These are phyloP conservation scores for Dryadomyces sulphureus DNA, from an alignment of 2,329 filamentous ascomycete genomes.

Conservation along the genomic window DNA sequence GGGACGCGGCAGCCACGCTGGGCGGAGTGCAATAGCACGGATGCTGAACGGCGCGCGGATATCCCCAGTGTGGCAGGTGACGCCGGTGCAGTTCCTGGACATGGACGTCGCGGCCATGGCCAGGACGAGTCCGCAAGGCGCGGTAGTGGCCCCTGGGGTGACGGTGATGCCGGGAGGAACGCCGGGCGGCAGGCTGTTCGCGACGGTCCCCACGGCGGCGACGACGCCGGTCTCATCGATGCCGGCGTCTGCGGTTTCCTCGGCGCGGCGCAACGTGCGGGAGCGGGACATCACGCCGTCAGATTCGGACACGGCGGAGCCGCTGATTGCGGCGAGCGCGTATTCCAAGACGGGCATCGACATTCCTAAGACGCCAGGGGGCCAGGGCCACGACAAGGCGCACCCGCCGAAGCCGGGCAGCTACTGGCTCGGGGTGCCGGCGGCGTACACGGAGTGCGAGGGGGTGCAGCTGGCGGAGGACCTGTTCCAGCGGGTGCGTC, in stretches of 20 bases:
- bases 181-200: no score
- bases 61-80: no score
- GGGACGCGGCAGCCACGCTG: conserved; percentile 18
- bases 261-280: conserved; percentile 15
- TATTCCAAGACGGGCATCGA: conserved; percentile 52
- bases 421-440: conserved; percentile 78
- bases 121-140: background rate
- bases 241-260: background rate
- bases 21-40: background rate
- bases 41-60: background rate
- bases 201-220: background rate
- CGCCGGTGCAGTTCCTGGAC: background rate
- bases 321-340: conserved; percentile 45
- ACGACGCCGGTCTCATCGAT: background rate
- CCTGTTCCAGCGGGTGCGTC: conserved; percentile 71
- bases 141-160: background rate
- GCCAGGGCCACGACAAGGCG: conserved; percentile 23
- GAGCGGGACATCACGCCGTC: conserved; percentile 53
- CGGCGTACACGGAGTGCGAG: conserved; percentile 47
- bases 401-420: conserved; percentile 49
- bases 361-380: conserved; percentile 69
- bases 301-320: conserved; percentile 58
- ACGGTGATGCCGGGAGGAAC: no score
- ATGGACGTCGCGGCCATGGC: conserved; percentile 36
- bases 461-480: conserved; percentile 65